Conservation (phyloP, 345 rosid species). For the Sonneratia caseolaris region DNA sequence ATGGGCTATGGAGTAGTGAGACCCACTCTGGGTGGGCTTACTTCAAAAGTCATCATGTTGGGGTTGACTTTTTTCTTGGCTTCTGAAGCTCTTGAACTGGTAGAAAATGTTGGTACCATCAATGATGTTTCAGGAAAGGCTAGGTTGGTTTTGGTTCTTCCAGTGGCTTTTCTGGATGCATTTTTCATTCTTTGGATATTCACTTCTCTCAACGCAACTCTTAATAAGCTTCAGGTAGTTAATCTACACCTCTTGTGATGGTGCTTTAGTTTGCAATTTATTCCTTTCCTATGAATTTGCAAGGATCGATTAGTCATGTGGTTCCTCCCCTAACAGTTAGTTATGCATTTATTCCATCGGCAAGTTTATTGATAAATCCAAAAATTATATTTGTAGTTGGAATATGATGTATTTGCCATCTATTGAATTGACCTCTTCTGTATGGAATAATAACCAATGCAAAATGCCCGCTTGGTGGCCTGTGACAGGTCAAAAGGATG, state of each 20-base stretch:
- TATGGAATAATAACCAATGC: not conserved
- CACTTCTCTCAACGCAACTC: constrained; percentile 73
- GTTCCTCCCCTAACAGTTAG: not conserved
- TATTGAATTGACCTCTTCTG: not conserved
- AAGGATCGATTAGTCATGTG: not conserved
- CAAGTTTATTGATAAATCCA: too few relatives aligned
- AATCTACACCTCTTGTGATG: not conserved
- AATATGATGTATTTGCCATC: not conserved
- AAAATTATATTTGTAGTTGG: not conserved
- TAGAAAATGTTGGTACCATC: constrained; percentile 82
- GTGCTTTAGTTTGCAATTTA: not conserved
- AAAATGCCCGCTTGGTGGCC: not conserved
- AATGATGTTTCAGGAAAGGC: constrained; percentile 89
- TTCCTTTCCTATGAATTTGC: not conserved
- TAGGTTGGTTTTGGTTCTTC: constrained; percentile 75
- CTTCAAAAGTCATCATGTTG: constrained; percentile 83
- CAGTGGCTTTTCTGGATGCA: constrained; percentile 90
- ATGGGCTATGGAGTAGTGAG: constrained; percentile 98
- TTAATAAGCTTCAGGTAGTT: constrained; percentile 80
- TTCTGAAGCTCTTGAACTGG: constrained; percentile 73
- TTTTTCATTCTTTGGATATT: constrained; percentile 92
- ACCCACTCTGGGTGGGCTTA: constrained; percentile 95
- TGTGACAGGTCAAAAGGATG: constrained; percentile 62
- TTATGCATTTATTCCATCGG: too few relatives aligned
- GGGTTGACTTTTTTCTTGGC: constrained; percentile 86